Percentiles rank a stretch among this genome's conserved stretches.
phyloP scores from a whole-genome alignment of 2,329 filamentous ascomycete genomes.

The Microdochium nivale region DNA sequence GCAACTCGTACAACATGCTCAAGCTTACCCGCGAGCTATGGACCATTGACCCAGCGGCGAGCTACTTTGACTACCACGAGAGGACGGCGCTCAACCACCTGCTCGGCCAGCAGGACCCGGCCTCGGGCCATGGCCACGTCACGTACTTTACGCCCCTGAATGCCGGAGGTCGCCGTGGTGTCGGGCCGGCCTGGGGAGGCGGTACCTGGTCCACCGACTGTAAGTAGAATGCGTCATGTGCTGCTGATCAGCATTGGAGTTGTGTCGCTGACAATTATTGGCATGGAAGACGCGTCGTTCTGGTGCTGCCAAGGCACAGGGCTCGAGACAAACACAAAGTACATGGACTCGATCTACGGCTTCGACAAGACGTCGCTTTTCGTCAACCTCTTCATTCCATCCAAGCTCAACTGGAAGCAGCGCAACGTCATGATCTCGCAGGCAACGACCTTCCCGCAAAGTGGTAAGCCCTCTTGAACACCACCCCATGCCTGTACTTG shows the following conservation, averaged over 20 bases:
- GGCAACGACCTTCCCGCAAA: conserved; percentile 29
- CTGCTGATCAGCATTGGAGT: no score
- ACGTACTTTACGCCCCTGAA: conserved; percentile 45
- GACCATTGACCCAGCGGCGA: conserved; percentile 29
- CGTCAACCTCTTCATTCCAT: conserved; percentile 40
- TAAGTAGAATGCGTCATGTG: background rate
- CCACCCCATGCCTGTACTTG: background rate
- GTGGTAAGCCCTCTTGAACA: no score
- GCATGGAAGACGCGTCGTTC: conserved; percentile 28
- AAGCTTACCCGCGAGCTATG: conserved; percentile 44
- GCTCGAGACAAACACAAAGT: conserved; percentile 43
- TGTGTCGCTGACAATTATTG: background rate
- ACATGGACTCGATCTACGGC: conserved; percentile 44
- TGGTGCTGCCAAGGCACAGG: conserved; percentile 47
- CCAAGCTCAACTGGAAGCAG: conserved; percentile 32
- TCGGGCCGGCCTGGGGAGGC: conserved; percentile 44
- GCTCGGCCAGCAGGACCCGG: conserved; percentile 37
- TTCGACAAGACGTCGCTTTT: conserved; percentile 31
- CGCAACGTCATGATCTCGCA: conserved; percentile 31
- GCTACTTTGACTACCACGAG: conserved; percentile 47
- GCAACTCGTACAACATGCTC: conserved; percentile 50
- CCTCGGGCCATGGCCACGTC: conserved; percentile 35
- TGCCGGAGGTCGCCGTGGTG: conserved; percentile 34
- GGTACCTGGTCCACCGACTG: conserved; percentile 45
- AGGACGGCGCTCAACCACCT: conserved; percentile 40